These are phyloP conservation scores for Dimargaris xerosporica DNA, from an alignment of 192 early-diverging fungal species.

Conservation along the genomic window DNA sequence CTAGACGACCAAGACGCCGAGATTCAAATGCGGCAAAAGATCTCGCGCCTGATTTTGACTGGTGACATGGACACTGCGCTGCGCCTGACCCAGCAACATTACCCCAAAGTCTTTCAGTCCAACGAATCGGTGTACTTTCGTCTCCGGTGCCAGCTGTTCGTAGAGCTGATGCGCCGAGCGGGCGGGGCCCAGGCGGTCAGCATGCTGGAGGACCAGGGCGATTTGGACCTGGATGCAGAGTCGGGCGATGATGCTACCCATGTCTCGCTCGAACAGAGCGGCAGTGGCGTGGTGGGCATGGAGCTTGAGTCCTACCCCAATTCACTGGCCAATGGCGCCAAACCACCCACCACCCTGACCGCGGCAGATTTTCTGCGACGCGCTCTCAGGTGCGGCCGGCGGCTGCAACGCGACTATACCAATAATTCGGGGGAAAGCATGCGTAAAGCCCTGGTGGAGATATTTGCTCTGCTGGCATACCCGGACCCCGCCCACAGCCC, in stretches of 20 bases:
- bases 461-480: conserved; percentile 61
- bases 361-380: conserved; percentile 18
- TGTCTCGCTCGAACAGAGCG: conserved; percentile 4
- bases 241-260: background rate
- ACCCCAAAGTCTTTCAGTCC: conserved; percentile 44
- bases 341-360: conserved; percentile 11
- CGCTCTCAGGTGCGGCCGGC: conserved; percentile 33
- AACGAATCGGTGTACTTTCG: conserved; percentile 56
- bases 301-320: conserved; percentile 4
- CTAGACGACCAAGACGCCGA: conserved; percentile 21
- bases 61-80: conserved; percentile 71
- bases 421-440: conserved; percentile 23
- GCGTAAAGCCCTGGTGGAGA: conserved; percentile 33
- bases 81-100: conserved; percentile 41
- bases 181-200: conserved; percentile 13
- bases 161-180: conserved; percentile 57
- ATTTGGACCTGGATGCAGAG: background rate
- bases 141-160: conserved; percentile 70
- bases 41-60: conserved; percentile 37
- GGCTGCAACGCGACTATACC: conserved; percentile 38
- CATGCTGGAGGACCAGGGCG: conserved; percentile 10
- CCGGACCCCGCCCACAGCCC: conserved; percentile 35
- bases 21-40: conserved; percentile 22
- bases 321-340: conserved; percentile 12
- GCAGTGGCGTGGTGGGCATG: conserved; percentile 21